A percentile compares a stretch with the other conserved stretches of the same genome.
Conservation (phyloP, 2,329 filamentous ascomycete genomes). For the Aspergillus ochraceoroseus region DNA sequence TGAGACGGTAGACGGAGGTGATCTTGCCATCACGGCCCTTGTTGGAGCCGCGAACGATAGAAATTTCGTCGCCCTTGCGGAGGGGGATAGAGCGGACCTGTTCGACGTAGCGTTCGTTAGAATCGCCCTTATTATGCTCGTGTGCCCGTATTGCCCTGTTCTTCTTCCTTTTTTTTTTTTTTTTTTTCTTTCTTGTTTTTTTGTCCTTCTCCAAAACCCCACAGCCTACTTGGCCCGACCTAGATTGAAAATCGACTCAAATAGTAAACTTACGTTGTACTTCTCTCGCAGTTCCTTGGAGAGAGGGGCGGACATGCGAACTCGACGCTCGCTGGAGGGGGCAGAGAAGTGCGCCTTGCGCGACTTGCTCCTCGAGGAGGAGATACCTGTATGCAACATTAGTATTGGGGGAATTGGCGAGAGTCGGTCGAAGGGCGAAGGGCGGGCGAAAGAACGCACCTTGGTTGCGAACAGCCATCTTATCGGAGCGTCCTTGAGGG, state of each 20-base stretch:
- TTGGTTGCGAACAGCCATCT: constrained; percentile 32
- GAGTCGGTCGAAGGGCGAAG: neutral
- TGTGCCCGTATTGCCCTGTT: neutral
- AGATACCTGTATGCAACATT: constrained; percentile 29
- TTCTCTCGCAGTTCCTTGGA: constrained; percentile 97
- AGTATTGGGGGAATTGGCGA: constrained; percentile 4
- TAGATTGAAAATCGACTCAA: constrained; percentile 2
- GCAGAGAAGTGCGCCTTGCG: constrained; percentile 97
- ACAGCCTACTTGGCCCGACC: neutral
- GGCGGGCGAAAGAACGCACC: constrained; percentile 21
- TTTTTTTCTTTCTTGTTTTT: neutral
- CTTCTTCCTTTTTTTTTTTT: neutral
- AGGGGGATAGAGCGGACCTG: constrained; percentile 93
- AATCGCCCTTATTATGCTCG: neutral
- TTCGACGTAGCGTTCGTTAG: neutral
- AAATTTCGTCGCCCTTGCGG: constrained; percentile 96
- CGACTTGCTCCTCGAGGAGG: constrained; percentile 93
- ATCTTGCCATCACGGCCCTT: constrained; percentile 99
- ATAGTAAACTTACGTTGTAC: constrained; percentile 75
- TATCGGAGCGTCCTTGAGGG: constrained; percentile 25
- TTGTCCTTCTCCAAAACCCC: neutral
- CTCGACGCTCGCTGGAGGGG: constrained; percentile 81
- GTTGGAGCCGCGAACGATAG: constrained; percentile 84
- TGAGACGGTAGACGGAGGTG: constrained; percentile 94
- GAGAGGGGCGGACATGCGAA: constrained; percentile 94